These are phyloP conservation scores for Aspergillus fumigatiaffinis DNA, from an alignment of 2,329 filamentous ascomycete species.

Conservation along the genomic window DNA sequence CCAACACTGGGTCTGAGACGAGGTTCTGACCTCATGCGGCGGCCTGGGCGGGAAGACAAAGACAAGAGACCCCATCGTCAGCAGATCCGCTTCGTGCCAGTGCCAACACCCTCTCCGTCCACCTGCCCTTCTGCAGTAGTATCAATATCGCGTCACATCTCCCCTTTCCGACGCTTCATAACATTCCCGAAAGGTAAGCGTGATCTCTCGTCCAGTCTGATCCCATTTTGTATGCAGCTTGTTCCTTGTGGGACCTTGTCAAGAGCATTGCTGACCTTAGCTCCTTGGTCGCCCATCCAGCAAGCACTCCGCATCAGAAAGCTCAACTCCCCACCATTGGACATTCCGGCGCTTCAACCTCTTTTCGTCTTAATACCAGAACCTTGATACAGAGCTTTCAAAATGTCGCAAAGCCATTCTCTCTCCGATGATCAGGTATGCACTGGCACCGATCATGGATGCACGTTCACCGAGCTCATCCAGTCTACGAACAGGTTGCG, in stretches of 20 bases:
- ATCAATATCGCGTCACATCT: neutral
- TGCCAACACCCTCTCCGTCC: constrained; percentile 1
- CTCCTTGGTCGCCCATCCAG: constrained; percentile 9
- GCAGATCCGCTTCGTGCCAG: constrained; percentile 10
- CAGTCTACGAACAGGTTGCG: constrained; percentile 63
- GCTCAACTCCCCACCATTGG: constrained; percentile 5
- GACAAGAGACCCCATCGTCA: constrained; percentile 10
- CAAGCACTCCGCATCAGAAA: constrained; percentile 17
- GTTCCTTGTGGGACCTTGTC: neutral
- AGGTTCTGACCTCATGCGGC: constrained; percentile 3
- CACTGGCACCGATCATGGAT: constrained; percentile 2
- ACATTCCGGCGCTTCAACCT: constrained; percentile 17
- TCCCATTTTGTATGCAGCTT: neutral
- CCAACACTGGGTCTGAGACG: neutral
- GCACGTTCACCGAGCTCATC: constrained; percentile 13
- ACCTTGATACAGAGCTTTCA: constrained; percentile 34
- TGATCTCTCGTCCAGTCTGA: neutral
- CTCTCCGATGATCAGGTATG: constrained; percentile 95
- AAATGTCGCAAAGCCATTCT: constrained; percentile 88
- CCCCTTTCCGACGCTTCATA: neutral
- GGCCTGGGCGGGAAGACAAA: neutral
- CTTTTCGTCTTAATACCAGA: constrained; percentile 11
- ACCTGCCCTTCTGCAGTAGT: neutral
- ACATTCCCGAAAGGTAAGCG: neutral
- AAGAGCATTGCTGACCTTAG: constrained; percentile 12